Conservation (phyloP, 73 alveolate species). For the Breviolum minutum region DNA sequence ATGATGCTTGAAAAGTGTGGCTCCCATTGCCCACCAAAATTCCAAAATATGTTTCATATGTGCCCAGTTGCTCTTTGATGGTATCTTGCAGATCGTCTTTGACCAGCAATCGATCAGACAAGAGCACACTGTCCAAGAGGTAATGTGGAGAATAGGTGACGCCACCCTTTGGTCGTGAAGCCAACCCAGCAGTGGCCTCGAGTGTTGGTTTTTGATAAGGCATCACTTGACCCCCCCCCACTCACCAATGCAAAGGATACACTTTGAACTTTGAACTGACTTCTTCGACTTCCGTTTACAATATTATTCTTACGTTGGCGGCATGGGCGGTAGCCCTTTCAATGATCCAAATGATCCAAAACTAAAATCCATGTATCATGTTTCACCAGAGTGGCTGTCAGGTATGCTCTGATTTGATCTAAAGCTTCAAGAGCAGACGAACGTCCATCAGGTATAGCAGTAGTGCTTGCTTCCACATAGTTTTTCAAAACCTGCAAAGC, state of each 20-base stretch:
- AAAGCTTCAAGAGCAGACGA: too few species aligned
- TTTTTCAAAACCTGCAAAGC: too few species aligned
- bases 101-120: background rate
- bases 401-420: too few species aligned
- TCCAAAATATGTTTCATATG: too few species aligned
- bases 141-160: background rate
- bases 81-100: background rate
- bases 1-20: too few species aligned
- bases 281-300: too few species aligned
- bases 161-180: background rate
- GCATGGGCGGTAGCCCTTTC: background rate
- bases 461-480: too few species aligned
- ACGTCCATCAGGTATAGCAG: too few species aligned
- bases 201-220: background rate
- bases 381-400: too few species aligned
- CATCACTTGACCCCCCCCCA: background rate
- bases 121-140: background rate
- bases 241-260: background rate
- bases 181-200: background rate
- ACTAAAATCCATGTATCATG: too few species aligned
- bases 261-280: background rate
- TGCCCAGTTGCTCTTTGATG: background rate
- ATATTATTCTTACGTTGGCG: too few species aligned
- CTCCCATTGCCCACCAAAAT: too few species aligned
- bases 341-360: background rate